Evolutionary conservation across 148 eudicot genomes (phyloP).

Genomic region (Vaccinium macrocarpon): DNA sequence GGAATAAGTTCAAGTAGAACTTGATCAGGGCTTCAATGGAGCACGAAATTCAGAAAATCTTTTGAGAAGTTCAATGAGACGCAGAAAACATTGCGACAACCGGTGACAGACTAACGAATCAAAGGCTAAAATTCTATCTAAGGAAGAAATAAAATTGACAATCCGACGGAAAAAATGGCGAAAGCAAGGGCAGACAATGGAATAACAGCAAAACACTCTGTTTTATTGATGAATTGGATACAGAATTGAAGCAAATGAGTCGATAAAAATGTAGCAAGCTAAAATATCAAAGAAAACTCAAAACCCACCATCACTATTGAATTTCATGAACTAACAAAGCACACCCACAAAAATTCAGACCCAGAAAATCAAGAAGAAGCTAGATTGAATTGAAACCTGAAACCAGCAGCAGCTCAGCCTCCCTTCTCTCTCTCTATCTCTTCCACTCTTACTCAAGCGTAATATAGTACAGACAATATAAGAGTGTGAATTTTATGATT

Average conservation of each 20-base stretch:
- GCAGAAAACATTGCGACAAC: neutral
- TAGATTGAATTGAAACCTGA: constrained; percentile 1
- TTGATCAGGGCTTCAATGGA: neutral
- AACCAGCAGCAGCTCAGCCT: neutral
- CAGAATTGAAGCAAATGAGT: neutral
- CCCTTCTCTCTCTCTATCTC: constrained; percentile 7
- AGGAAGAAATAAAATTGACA: neutral
- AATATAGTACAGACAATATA: neutral
- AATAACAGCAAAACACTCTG: neutral
- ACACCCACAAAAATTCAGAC: neutral
- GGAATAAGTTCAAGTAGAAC: neutral
- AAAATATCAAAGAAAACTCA: neutral
- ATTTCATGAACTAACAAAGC: neutral
- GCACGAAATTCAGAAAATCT: neutral
- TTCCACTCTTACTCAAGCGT: neutral
- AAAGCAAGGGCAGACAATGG: neutral
- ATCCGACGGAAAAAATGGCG: no score
- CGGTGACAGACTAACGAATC: neutral
- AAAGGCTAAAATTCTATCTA: neutral
- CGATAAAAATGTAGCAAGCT: neutral
- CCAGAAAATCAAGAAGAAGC: neutral
- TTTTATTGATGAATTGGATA: neutral
- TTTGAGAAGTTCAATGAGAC: neutral
- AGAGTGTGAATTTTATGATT: neutral
- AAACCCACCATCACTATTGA: neutral